phyloP scores from a whole-genome alignment of 768 basidiomycete genomes.

The Dacryopinax spathularia region DNA sequence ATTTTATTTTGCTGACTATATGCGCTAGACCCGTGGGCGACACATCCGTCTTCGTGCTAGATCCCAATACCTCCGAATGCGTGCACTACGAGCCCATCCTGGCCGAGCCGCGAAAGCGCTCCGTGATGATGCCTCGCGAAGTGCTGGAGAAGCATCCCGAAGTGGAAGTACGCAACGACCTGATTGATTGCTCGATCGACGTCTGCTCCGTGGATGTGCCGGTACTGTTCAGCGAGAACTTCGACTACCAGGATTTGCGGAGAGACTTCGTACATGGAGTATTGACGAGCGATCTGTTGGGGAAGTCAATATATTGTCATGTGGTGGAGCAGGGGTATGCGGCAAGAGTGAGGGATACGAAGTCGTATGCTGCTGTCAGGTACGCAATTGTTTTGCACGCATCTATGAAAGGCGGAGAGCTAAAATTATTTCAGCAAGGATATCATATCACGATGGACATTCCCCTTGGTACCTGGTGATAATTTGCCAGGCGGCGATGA shows the following conservation, averaged over 20 bases:
- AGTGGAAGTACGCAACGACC: conserved; percentile 74
- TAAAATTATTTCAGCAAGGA: conserved; percentile 52
- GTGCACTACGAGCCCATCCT: conserved; percentile 70
- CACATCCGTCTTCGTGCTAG: conserved; percentile 63
- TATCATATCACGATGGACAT: conserved; percentile 84
- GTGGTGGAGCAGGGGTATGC: conserved; percentile 82
- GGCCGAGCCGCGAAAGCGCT: conserved; percentile 49
- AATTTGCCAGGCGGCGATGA: conserved; percentile 66
- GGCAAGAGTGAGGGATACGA: conserved; percentile 83
- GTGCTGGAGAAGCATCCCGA: conserved; percentile 58
- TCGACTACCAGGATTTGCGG: conserved; percentile 87
- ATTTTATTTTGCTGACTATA: conserved; percentile 15
- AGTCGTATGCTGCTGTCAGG: conserved; percentile 83
- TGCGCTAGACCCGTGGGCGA: conserved; percentile 49
- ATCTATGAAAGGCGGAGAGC: conserved; percentile 5
- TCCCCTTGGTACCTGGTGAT: conserved; percentile 89
- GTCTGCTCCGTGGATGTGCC: conserved; percentile 92
- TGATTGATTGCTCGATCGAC: conserved; percentile 79
- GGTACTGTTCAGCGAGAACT: conserved; percentile 94
- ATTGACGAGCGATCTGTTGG: conserved; percentile 82
- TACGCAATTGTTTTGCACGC: conserved; percentile 21
- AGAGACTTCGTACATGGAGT: conserved; percentile 90
- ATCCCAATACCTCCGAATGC: conserved; percentile 62
- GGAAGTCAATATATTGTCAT: conserved; percentile 88
- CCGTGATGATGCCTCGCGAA: conserved; percentile 61